phyloP scores from a whole-genome alignment of 129 eudicot species.

The Helianthus tuberosus region DNA sequence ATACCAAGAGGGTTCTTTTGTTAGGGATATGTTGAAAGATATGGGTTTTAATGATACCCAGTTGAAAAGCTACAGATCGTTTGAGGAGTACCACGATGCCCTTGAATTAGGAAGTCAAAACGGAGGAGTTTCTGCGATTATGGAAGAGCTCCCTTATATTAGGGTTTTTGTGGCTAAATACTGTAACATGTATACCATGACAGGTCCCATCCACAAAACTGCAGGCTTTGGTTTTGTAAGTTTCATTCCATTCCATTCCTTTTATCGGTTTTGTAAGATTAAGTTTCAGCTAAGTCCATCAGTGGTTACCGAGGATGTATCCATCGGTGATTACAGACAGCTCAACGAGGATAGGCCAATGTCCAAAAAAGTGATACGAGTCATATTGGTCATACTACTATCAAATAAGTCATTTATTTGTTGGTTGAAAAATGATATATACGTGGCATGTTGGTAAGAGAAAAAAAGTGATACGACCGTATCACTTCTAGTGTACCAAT shows the following conservation, averaged over 20 bases:
- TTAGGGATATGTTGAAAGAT: neutral
- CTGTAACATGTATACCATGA: neutral
- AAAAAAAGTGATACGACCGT: too few species aligned
- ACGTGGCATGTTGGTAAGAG: too few species aligned
- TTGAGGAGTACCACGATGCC: neutral
- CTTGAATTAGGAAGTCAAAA: slow-evolving; percentile 9
- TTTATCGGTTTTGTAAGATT: too few species aligned
- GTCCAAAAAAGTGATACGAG: too few species aligned
- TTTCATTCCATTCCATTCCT: neutral
- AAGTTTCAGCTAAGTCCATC: too few species aligned
- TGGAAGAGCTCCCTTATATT: slow-evolving; percentile 15
- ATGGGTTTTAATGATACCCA: slow-evolving; percentile 2
- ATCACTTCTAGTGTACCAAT: too few species aligned
- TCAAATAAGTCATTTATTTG: too few species aligned
- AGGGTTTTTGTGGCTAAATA: neutral
- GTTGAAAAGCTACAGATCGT: neutral
- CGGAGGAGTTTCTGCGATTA: slow-evolving; percentile 5
- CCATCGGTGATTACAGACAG: too few species aligned
- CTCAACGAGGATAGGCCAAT: too few species aligned
- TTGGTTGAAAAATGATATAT: too few species aligned
- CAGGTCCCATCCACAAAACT: neutral
- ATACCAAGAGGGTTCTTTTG: slow-evolving; percentile 20
- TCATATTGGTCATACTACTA: too few species aligned
- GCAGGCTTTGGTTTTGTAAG: slow-evolving; percentile 20
- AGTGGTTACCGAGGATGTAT: too few species aligned